phyloP scores from a whole-genome alignment of 345 rosid genomes.

The Brassica nigra region DNA sequence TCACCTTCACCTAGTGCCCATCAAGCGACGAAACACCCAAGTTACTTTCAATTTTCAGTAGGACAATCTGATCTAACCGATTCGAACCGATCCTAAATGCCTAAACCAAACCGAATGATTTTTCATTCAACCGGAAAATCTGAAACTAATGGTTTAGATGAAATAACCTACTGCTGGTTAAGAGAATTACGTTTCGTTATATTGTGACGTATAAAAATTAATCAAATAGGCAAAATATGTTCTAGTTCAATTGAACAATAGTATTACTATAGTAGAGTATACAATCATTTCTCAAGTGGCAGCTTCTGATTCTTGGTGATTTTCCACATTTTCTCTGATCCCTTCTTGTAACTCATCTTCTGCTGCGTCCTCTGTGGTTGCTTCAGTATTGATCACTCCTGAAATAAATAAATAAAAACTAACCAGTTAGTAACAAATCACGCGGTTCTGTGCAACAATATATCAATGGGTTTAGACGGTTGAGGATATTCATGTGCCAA shows the following conservation, averaged over 20 bases:
- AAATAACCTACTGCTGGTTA: not conserved
- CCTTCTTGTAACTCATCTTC: slow-evolving; percentile 6
- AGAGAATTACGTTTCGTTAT: too few species aligned
- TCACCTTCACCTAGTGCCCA: not conserved
- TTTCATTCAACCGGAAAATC: too few species aligned
- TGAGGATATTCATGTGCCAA: not conserved
- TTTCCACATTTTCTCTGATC: not conserved
- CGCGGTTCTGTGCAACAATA: not conserved
- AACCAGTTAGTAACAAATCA: not conserved
- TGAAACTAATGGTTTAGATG: not conserved
- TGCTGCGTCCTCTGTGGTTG: slow-evolving; percentile 17
- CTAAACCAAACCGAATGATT: too few species aligned
- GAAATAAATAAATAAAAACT: not conserved
- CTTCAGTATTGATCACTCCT: slow-evolving; percentile 32
- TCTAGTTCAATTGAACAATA: too few species aligned
- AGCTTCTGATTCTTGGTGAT: slow-evolving; percentile 15
- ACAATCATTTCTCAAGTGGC: slow-evolving; percentile 12
- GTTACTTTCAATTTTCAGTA: not conserved
- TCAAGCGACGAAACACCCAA: too few species aligned
- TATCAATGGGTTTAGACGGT: slow-evolving; percentile 12
- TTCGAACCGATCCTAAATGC: too few species aligned
- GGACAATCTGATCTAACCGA: not conserved
- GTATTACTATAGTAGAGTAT: not conserved
- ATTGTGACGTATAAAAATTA: not conserved
- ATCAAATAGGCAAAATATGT: not conserved